phyloP scores from a whole-genome alignment of 768 basidiomycete genomes.

The Phanerodontia chrysosporium region DNA sequence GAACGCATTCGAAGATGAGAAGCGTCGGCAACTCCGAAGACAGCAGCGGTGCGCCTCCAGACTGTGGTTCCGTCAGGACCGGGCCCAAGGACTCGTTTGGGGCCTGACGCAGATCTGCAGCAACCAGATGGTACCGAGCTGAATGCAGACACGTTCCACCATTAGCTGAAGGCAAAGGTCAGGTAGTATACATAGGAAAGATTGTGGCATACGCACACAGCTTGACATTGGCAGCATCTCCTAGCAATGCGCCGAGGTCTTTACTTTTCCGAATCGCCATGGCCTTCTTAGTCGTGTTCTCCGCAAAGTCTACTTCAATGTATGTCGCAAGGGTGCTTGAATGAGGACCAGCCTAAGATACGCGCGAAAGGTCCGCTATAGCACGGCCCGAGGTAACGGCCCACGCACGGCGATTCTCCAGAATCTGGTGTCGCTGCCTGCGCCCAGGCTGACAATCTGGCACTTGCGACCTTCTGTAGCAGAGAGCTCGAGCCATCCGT shows the following conservation, averaged over 20 bases:
- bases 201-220: conserved; percentile 32
- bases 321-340: conserved; percentile 54
- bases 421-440: conserved; percentile 93
- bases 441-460: conserved; percentile 93
- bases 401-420: conserved; percentile 82
- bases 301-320: conserved; percentile 88
- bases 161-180: conserved; percentile 36
- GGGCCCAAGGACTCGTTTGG: conserved; percentile 45
- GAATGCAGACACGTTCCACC: conserved; percentile 61
- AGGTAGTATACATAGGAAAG: conserved; percentile 39
- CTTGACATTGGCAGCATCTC: conserved; percentile 37
- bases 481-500: conserved; percentile 54
- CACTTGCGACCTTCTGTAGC: conserved; percentile 41
- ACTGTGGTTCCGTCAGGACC: conserved; percentile 27
- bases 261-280: conserved; percentile 72
- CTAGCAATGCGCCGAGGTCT: conserved; percentile 48
- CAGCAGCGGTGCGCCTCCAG: conserved; percentile 34
- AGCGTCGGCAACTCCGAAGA: conserved; percentile 72
- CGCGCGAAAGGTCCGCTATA: background rate
- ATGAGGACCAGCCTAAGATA: conserved; percentile 49
- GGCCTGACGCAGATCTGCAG: conserved; percentile 68
- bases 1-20: conserved; percentile 88
- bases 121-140: conserved; percentile 62
- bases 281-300: conserved; percentile 79
- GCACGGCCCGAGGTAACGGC: background rate